Base-by-base conservation (phyloP, 176 grass and related monocot genomes). In the Triticum dicoccoides region DNA sequence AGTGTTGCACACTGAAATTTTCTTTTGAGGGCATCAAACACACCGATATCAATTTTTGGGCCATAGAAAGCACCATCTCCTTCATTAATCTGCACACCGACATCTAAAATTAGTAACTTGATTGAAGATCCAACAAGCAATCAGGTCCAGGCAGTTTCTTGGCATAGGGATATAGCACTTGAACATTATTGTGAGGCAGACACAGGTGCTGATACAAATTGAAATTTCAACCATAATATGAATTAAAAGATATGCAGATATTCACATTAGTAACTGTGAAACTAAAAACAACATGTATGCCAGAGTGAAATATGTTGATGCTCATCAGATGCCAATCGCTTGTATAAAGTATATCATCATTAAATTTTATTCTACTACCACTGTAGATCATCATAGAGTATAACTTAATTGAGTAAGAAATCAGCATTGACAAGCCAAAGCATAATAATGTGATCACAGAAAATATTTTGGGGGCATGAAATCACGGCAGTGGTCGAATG, bases 31-130 rank as follows among this genome's bases (percentile, higher is more conserved):
- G 97, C 94, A 87, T 98, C 97, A 89, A 94, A 98, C 54, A 98
- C 97, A 81, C 97, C 94, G 84, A 98, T 98, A 88, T 98, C 97
- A 65, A 98, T 96, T 92, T 98, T 98, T 6, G 97, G 97, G 49
- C 97, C 97, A 42, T 98, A 98, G 77, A 98, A 98, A 80, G 97
- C 97, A 90, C 97, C 94, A 85, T 98, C 97, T 70, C 94, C 97
- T 94, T 98, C 97, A 85, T 94, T 98, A 78, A 94, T 94, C 97
- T 98, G 87, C 79, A 89, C 21, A 17, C 6, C 56, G 14, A 61
- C 18, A 75, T 65, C 25, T 64, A 27, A 21, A 58, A 47, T 88
- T 65, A 88, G 83, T 62, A 21, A 47, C 49, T 15, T 29, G 18
- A 73, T 49, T 67, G 47, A 49, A 51, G 75, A 47, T 83, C 20